Conservation (phyloP, 2,329 filamentous ascomycete genomes). For the Colletotrichum sp. region DNA sequence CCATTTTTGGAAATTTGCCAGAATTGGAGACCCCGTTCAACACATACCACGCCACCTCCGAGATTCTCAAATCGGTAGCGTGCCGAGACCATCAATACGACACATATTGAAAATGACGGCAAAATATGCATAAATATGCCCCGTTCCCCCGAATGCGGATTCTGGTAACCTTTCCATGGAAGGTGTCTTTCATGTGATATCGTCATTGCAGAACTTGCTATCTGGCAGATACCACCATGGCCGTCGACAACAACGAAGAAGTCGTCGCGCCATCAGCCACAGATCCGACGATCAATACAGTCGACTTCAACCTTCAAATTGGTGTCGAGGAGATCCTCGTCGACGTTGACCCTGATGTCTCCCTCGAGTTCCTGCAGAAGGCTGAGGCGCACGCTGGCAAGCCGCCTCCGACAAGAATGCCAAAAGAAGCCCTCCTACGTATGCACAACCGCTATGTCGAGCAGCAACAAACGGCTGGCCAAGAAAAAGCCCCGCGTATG, state of each 20-base stretch:
- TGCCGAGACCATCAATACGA: neutral
- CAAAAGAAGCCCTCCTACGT: slow-evolving; percentile 16
- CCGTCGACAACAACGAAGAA: neutral
- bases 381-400: slow-evolving; percentile 25
- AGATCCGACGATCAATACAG: slow-evolving; percentile 12
- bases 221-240: neutral
- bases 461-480: neutral
- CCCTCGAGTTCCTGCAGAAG: slow-evolving; percentile 24
- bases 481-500: slow-evolving; percentile 23
- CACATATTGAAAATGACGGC: neutral
- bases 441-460: slow-evolving; percentile 26
- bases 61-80: neutral
- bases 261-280: neutral
- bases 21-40: neutral
- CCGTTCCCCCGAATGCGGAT: neutral
- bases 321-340: slow-evolving; percentile 24
- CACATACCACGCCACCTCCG: neutral
- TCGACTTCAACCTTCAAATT: slow-evolving; percentile 23
- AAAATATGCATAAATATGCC: neutral
- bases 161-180: too few relatives aligned
- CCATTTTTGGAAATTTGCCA: neutral
- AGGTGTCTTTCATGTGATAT: neutral
- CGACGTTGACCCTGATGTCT: slow-evolving; percentile 27
- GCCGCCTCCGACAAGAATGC: slow-evolving; percentile 11
- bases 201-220: neutral